phyloP scores from a whole-genome alignment of 2,329 filamentous ascomycete genomes.

The Trichoderma cornu-damae region DNA sequence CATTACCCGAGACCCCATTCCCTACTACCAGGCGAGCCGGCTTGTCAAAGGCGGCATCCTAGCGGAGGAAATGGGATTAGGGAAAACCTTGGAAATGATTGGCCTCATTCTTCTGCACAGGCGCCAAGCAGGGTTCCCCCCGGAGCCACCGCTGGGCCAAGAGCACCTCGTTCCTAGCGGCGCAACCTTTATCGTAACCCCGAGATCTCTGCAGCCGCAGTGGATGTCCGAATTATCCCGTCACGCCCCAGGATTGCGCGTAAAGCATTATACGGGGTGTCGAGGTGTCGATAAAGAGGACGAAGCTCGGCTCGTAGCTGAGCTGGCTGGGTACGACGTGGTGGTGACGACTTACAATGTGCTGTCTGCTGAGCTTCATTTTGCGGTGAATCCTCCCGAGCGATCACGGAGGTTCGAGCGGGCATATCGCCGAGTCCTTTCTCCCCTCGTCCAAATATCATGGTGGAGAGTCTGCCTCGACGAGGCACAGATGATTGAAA shows the following conservation, averaged over 20 bases:
- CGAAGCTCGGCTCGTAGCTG: slow-evolving; percentile 38
- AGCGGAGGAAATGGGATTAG: slow-evolving; percentile 78
- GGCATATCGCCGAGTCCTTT: slow-evolving; percentile 61
- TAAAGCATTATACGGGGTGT: slow-evolving; percentile 53
- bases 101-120: slow-evolving; percentile 62
- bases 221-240: slow-evolving; percentile 56
- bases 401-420: slow-evolving; percentile 61
- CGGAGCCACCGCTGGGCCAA: slow-evolving; percentile 30
- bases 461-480: slow-evolving; percentile 84
- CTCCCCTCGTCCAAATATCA: slow-evolving; percentile 71
- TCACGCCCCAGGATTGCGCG: slow-evolving; percentile 53
- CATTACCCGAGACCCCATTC: slow-evolving; percentile 45
- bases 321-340: slow-evolving; percentile 50
- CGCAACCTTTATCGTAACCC: slow-evolving; percentile 59
- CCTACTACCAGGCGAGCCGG: slow-evolving; percentile 41
- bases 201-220: slow-evolving; percentile 51
- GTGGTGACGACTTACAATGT: slow-evolving; percentile 63
- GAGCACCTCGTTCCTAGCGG: slow-evolving; percentile 45
- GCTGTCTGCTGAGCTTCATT: slow-evolving; percentile 76
- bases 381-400: slow-evolving; percentile 63
- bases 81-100: slow-evolving; percentile 73
- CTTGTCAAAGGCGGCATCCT: slow-evolving; percentile 57
- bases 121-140: slow-evolving; percentile 11
- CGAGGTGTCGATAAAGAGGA: slow-evolving; percentile 34
- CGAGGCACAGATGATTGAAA: slow-evolving; percentile 91